A percentile compares a stretch with the other conserved stretches of the same genome.
Conservation (phyloP, 1,284 basidiomycete genomes). For the Xerocomus nothofagi region DNA sequence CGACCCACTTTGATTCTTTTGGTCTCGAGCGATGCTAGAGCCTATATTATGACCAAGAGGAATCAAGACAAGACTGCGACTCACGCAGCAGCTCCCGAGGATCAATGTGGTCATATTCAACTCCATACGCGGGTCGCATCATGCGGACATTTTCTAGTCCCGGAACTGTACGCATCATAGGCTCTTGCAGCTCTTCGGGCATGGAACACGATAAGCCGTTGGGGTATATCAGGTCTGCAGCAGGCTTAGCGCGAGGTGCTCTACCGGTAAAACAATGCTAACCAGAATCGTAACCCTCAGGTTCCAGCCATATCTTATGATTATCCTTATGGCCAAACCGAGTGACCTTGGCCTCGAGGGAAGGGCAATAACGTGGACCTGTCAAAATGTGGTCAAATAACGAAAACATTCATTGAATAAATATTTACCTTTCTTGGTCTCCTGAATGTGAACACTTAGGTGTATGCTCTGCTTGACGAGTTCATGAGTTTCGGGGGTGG, state of each 20-base stretch:
- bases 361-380: conserved; percentile 91
- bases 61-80: conserved; percentile 22
- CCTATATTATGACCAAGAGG: neutral
- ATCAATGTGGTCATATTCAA: conserved; percentile 93
- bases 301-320: conserved; percentile 88
- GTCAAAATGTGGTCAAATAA: neutral
- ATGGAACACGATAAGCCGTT: conserved; percentile 88
- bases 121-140: conserved; percentile 84
- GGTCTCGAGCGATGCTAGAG: conserved; percentile 77
- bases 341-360: conserved; percentile 83
- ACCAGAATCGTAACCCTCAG: conserved; percentile 88
- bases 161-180: conserved; percentile 79
- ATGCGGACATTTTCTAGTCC: conserved; percentile 84
- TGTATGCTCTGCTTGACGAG: conserved; percentile 75
- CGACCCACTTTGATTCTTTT: conserved; percentile 66
- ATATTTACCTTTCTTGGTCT: conserved; percentile 72
- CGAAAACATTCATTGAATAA: neutral
- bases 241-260: neutral
- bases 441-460: conserved; percentile 80
- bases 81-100: conserved; percentile 74
- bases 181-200: conserved; percentile 79
- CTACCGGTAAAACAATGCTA: conserved; percentile 8
- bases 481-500: conserved; percentile 71
- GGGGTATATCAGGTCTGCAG: conserved; percentile 78
- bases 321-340: conserved; percentile 72